Evolutionary conservation across 306 rosid genomes (phyloP), one percentile per base, ranked within the genome.

Genomic region (Mimosa bimucronata): DNA sequence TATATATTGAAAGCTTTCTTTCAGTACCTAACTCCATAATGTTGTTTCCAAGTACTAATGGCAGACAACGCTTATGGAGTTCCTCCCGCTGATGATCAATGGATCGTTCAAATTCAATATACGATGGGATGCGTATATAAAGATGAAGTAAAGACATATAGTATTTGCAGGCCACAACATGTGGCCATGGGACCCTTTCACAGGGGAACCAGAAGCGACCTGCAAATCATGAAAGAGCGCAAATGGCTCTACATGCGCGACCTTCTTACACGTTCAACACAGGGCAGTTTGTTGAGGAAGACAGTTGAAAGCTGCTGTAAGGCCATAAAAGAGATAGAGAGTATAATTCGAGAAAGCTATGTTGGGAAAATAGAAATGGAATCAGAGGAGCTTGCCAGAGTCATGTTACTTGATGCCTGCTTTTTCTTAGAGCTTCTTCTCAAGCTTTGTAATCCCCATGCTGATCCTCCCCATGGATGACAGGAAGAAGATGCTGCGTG

Each of bases 111-210:
- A n/a, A n/a, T n/a, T n/a, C n/a, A n/a, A n/a, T n/a, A n/a, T n/a
- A n/a, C n/a, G n/a, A n/a, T n/a, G n/a, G n/a, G n/a, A n/a, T n/a
- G n/a, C n/a, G n/a, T n/a, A n/a, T n/a, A n/a, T n/a, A n/a, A n/a
- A n/a, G n/a, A n/a, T n/a, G n/a, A n/a, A n/a, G n/a, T n/a, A n/a
- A n/a, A n/a, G n/a, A n/a, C n/a, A n/a, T n/a, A n/a, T n/a, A n/a
- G n/a, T n/a, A n/a, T n/a, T n/a, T n/a, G n/a, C n/a, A n/a, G n/a
- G n/a, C n/a, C n/a, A n/a, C n/a, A n/a, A n/a, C n/a, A n/a, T 0
- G 68, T 81, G 42, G 66, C 87, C 1, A 46, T 86, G 0, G 84
- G 88, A 41, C 88, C 85, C 16, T 42, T 74, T 13, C 88, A 84
- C 25, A 45, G 82, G 9, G 67, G 65, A 76, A 58, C 74, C 61